Percentiles rank a stretch among this genome's conserved stretches.
phyloP scores from a whole-genome alignment of 768 basidiomycete species.

The Kwoniella dejecticola region DNA sequence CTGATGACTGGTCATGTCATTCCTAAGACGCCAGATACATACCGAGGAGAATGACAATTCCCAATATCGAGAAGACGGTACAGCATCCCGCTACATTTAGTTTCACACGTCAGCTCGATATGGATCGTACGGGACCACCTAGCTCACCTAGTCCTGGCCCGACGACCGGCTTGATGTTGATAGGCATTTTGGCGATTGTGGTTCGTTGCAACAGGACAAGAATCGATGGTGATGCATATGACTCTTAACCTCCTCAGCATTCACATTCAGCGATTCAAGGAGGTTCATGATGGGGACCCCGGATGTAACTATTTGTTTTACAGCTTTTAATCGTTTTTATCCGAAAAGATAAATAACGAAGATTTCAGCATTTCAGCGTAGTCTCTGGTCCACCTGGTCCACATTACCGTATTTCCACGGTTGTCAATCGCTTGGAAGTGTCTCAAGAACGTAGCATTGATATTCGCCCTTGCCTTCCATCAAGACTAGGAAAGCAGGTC shows the following conservation, averaged over 20 bases:
- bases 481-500: neutral
- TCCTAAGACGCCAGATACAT: no score
- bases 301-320: neutral
- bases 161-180: slow-evolving; percentile 51
- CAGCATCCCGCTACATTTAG: slow-evolving; percentile 49
- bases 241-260: no score
- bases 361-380: slow-evolving; percentile 2
- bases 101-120: slow-evolving; percentile 17
- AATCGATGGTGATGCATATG: no score
- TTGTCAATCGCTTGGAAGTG: no score
- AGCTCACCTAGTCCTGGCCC: slow-evolving; percentile 52
- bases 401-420: no score
- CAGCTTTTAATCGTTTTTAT: slow-evolving; percentile 12
- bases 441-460: no score
- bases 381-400: neutral
- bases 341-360: neutral
- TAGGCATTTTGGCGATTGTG: slow-evolving; percentile 7
- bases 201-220: no score
- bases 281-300: slow-evolving; percentile 3
- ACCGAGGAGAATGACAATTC: slow-evolving; percentile 55
- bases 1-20: no score
- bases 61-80: slow-evolving; percentile 55
- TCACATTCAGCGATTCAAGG: no score
- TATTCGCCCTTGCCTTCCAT: neutral
- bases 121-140: no score